A percentile compares a stretch with the other conserved stretches of the same genome.
These are phyloP conservation scores for Ceratocystis lukuohia DNA, from an alignment of 2,329 filamentous ascomycete genomes.

Conservation along the genomic window DNA sequence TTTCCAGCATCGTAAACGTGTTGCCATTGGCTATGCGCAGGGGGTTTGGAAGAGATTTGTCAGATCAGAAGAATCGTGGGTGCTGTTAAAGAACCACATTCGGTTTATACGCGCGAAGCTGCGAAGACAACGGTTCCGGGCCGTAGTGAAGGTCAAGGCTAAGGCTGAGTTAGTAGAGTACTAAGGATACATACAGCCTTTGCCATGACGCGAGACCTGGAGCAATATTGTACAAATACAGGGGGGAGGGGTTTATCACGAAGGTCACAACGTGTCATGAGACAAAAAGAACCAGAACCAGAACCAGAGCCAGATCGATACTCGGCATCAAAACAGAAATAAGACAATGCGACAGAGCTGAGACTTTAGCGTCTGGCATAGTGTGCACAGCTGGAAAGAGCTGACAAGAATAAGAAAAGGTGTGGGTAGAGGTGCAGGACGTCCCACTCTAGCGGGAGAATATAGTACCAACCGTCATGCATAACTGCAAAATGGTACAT, in stretches of 20 bases:
- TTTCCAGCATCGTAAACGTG: neutral
- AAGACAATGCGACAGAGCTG: neutral
- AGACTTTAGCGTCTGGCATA: too few relatives aligned
- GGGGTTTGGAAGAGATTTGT: conserved; percentile 10
- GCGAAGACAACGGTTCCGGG: conserved; percentile 8
- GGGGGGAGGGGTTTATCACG: neutral
- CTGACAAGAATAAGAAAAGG: too few relatives aligned
- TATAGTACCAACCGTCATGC: too few relatives aligned
- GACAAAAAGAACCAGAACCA: neutral
- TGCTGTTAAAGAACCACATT: conserved; percentile 16
- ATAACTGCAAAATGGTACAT: too few relatives aligned
- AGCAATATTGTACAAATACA: neutral
- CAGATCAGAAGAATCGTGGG: conserved; percentile 10
- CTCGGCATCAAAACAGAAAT: neutral
- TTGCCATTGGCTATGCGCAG: conserved; percentile 13
- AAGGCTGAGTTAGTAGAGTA: neutral
- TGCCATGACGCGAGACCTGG: neutral
- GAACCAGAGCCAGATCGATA: neutral
- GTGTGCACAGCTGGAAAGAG: too few relatives aligned
- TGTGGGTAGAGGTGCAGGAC: too few relatives aligned
- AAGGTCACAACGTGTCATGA: neutral
- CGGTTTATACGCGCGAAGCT: conserved; percentile 1
- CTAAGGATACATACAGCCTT: neutral
- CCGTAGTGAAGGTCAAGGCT: neutral
- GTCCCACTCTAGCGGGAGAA: too few relatives aligned